Evolutionary conservation across 1,139 yeast genomes (phyloP).

Genomic region (Scheffersomyces quercinus): DNA sequence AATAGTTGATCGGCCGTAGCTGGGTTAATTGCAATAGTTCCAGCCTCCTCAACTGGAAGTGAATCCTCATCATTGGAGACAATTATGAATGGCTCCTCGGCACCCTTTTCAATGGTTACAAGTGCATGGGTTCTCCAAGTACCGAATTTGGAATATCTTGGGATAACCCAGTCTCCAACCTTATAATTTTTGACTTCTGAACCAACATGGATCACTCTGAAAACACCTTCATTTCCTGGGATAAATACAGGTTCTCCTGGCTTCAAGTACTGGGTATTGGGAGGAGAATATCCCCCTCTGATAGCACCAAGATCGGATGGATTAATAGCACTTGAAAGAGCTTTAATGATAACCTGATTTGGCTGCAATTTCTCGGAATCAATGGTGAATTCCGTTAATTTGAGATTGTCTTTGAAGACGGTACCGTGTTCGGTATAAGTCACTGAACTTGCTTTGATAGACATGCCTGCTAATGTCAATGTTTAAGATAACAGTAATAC

Average conservation of each 20-base stretch:
- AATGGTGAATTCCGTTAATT: slow-evolving; percentile 8
- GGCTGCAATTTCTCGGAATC: slow-evolving; percentile 12
- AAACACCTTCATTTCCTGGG: slow-evolving; percentile 42
- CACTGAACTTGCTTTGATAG: slow-evolving; percentile 24
- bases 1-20: slow-evolving; percentile 36
- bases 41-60: slow-evolving; percentile 27
- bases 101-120: slow-evolving; percentile 14
- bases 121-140: slow-evolving; percentile 37
- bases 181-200: slow-evolving; percentile 16
- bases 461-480: background rate
- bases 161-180: slow-evolving; percentile 34
- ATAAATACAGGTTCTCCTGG: slow-evolving; percentile 33
- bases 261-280: slow-evolving; percentile 33
- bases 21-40: slow-evolving; percentile 38
- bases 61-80: slow-evolving; percentile 14
- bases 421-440: slow-evolving; percentile 21
- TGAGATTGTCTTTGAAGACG: slow-evolving; percentile 16
- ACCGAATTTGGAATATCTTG: slow-evolving; percentile 31
- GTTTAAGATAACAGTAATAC: background rate
- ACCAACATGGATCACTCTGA: slow-evolving; percentile 27
- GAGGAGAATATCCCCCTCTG: slow-evolving; percentile 44
- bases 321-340: slow-evolving; percentile 25
- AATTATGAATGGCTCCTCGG: slow-evolving; percentile 23
- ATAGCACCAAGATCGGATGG: slow-evolving; percentile 47
- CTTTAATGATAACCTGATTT: slow-evolving; percentile 15